Conservation (phyloP, 148 eudicot genomes). For the Rhododendron henanense region DNA sequence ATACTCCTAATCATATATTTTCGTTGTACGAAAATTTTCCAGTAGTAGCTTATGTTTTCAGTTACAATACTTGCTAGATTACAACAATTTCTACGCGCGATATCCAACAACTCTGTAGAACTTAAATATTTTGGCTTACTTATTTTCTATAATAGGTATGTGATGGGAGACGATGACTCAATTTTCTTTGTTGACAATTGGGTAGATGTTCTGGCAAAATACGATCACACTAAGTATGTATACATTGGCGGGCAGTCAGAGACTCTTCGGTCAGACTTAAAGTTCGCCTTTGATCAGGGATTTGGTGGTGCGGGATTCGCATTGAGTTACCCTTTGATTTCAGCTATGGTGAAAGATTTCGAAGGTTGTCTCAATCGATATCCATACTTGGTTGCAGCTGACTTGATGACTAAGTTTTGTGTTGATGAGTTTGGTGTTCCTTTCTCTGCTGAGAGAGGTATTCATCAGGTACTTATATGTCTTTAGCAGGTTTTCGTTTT, state of each 20-base stretch:
- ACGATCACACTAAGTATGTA: conserved; percentile 39
- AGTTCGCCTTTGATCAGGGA: conserved; percentile 25
- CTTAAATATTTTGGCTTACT: too few relatives aligned
- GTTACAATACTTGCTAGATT: too few relatives aligned
- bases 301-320: conserved; percentile 48
- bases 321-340: conserved; percentile 30
- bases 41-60: too few relatives aligned
- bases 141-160: background rate
- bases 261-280: conserved; percentile 19
- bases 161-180: conserved; percentile 49
- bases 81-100: too few relatives aligned
- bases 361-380: conserved; percentile 23
- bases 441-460: conserved; percentile 20
- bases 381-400: conserved; percentile 2
- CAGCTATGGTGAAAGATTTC: conserved; percentile 21
- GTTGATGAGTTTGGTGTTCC: conserved; percentile 36
- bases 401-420: conserved; percentile 18
- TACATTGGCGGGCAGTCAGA: conserved; percentile 44
- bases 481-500: too few relatives aligned
- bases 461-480: conserved; percentile 29
- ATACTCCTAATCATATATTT: too few relatives aligned
- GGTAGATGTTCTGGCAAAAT: conserved; percentile 32
- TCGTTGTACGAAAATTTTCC: too few relatives aligned
- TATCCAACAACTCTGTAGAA: too few relatives aligned
- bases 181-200: conserved; percentile 39